Evolutionary conservation across 371 early-diverging fungal genomes (phyloP), one percentile per base, ranked within the genome.

Genomic region (Zancudomyces culisetae): DNA sequence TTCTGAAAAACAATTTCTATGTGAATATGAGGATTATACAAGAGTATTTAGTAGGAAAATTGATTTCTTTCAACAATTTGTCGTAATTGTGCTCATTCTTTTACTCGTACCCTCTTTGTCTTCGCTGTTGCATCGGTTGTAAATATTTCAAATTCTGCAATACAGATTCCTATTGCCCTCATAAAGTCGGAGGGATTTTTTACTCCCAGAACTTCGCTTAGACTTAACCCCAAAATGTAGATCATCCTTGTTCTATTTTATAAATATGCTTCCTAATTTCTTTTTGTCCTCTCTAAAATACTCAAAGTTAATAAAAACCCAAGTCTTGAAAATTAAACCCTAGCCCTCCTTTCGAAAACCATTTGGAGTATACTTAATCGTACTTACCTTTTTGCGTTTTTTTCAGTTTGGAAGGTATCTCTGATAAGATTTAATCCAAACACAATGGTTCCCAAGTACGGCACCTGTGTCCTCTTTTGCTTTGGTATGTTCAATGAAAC

Each of bases 141-240:
- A 51, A 55, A 62, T 12, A 56, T 45, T n/a, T 65, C 64, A 41
- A 59, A 80, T 55, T 80, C 80, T 45, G 54, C 67, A 42, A 79
- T 64, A 21, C 78, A 60, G 10, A 77, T 74, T 27, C 56, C 68
- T 18, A 79, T 58, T 12, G 80, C 77, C 46, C 75, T 78, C 2
- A 78, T 68, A 52, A 76, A 80, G 57, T 80, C 80, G 1, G 63
- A 43, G 8, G 79, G 71, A 26, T 74, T 79, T 8, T 69, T 72
- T 29, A 79, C 76, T 42, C 76, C 79, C 23, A 80, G 57, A 42
- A 79, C 71, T 2, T 72, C 71, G 3, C 78, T 78, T 18, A 80
- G 61, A 22, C 79, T 79, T 20, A 71, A 56, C 4, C 80, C 80
- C 10, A 80, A 62, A 45, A 73, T 73, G 60, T 76, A 79, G 63